Conservation (phyloP, 768 basidiomycete species). For the Cystofilobasidium ferigula region DNA sequence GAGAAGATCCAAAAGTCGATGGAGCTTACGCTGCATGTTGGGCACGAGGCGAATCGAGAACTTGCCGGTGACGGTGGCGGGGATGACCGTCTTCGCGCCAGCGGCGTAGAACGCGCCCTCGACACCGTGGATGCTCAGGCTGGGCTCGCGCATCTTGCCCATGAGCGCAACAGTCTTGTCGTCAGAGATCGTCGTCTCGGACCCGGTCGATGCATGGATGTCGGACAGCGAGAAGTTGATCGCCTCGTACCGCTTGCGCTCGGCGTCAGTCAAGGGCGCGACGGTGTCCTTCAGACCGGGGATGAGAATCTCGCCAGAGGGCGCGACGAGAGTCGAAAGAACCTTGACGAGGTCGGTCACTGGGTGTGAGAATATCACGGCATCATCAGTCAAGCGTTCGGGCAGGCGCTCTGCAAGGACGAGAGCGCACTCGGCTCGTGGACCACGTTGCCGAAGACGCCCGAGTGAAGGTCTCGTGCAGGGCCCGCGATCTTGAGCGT, state of each 20-base stretch:
- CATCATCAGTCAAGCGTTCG: not conserved
- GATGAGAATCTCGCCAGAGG: constrained; percentile 69
- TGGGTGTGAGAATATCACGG: not conserved
- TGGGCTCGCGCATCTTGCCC: constrained; percentile 82
- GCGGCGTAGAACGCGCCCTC: constrained; percentile 82
- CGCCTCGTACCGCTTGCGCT: constrained; percentile 47
- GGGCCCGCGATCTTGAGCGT: constrained; percentile 72
- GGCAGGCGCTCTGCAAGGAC: not conserved
- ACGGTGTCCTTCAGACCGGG: constrained; percentile 84
- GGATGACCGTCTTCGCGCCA: constrained; percentile 78
- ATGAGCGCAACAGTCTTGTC: constrained; percentile 67
- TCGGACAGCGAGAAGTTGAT: constrained; percentile 28
- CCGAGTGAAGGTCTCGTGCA: constrained; percentile 77
- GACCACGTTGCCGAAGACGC: constrained; percentile 49
- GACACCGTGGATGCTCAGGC: constrained; percentile 85
- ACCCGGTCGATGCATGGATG: constrained; percentile 16
- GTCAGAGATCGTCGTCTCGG: constrained; percentile 56
- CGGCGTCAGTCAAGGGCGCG: constrained; percentile 56
- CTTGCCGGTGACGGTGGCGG: constrained; percentile 71
- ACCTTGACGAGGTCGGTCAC: constrained; percentile 78
- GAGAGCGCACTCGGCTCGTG: constrained; percentile 47
- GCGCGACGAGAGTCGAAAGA: constrained; percentile 70
- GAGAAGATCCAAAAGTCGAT: no score
- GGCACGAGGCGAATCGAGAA: constrained; percentile 92
- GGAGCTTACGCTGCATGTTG: constrained; percentile 48